Base-by-base conservation (phyloP, 345 rosid genomes). In the Lepidium sativum region DNA sequence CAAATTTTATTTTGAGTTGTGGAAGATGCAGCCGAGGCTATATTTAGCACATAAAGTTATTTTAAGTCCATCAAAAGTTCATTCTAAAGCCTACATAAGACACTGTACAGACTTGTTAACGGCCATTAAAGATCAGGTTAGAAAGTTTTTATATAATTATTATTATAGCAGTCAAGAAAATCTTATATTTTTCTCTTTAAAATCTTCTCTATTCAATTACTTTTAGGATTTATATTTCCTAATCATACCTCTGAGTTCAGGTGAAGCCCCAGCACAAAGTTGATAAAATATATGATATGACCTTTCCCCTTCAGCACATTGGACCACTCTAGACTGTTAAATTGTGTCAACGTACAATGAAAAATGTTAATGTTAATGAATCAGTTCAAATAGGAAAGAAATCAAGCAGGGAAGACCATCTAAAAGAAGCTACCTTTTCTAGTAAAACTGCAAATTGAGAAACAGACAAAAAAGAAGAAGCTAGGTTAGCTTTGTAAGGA, bases 241-340 rank as follows among this genome's bases (percentile, higher is more conserved):
- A 66, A 66, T 1, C 33, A 42, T 78, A 92, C 99, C 99, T 85
- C 87, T 78, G 43, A 94, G 87, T 25, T 71, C 71, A 70, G 32
- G 59, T 60, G 95, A 74, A 71, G 99, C 99, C 65, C 99, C 99
- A 48, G 89, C 92, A 78, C 99, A 94, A 68, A 94, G 97, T 72
- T 94, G 99, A 85, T 94, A 94, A 78, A 94, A 94, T 78, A 94
- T 85, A 75, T 94, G 99, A 77, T 94, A 94, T 65, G 99, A 88
- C 81, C 99, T 88, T 80, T 94, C 99, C 65, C 96, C 96, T 60
- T 83, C 92, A 35, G 84, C 80, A 83, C 97, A 90, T 68, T 94
- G 99, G 75, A 94, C 99, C 60, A 94, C 99, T 79, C 99, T 88
- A 71, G 99, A 94, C 99, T 94, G 95, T 78, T 82, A 72, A 75